Percentiles rank a stretch among this genome's conserved stretches.
Evolutionary conservation across 805 yeast species (phyloP).

Genomic region (Suhomyces pyralidae): DNA sequence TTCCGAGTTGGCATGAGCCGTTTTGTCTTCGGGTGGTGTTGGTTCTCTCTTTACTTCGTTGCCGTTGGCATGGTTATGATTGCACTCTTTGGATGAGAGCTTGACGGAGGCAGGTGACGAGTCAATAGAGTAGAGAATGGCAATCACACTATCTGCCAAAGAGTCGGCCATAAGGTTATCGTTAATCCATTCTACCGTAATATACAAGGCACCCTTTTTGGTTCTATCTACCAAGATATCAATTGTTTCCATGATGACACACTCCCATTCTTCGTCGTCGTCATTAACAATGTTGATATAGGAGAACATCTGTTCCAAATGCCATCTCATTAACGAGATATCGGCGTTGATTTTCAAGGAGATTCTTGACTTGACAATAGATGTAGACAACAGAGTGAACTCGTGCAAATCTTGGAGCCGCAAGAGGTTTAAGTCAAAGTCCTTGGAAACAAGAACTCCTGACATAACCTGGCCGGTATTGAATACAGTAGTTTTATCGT

Average conservation of each 20-base stretch:
- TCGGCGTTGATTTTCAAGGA: constrained; percentile 75
- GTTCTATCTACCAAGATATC: constrained; percentile 42
- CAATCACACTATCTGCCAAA: constrained; percentile 89
- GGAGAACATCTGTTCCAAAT: constrained; percentile 94
- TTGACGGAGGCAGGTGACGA: constrained; percentile 95
- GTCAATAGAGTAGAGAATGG: constrained; percentile 87
- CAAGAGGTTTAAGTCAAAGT: constrained; percentile 80
- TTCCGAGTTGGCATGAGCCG: constrained; percentile 26
- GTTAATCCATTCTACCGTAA: constrained; percentile 86
- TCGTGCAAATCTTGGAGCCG: constrained; percentile 87
- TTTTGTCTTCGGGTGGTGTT: constrained; percentile 9
- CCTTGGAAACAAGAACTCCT: constrained; percentile 88
- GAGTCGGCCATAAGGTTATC: constrained; percentile 81
- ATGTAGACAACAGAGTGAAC: constrained; percentile 80
- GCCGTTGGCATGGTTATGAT: constrained; percentile 32
- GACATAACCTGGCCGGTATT: constrained; percentile 43
- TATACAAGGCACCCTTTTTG: constrained; percentile 37
- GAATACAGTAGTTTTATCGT: constrained; percentile 2
- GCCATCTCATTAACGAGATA: constrained; percentile 80
- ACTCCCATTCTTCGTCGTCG: constrained; percentile 44
- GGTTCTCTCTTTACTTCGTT: constrained; percentile 2
- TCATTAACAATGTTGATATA: constrained; percentile 62
- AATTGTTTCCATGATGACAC: constrained; percentile 45
- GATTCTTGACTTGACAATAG: constrained; percentile 80
- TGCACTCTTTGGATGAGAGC: constrained; percentile 61